Conservation (phyloP, 805 yeast species). For the Monosporozyma aerobia region DNA sequence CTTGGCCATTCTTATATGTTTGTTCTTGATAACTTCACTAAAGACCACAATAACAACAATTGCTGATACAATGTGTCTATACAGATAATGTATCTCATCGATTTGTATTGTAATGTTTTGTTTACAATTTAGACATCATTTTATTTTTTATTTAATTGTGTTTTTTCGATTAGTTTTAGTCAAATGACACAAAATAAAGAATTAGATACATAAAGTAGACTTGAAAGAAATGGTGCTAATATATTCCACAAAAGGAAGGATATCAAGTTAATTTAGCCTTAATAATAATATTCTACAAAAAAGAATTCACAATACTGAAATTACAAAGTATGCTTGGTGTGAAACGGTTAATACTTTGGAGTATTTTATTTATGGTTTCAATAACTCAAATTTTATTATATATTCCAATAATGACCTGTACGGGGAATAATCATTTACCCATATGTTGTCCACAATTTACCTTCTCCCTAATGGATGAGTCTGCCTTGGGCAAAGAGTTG, state of each 20-base stretch:
- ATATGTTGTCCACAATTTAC: conserved; percentile 25
- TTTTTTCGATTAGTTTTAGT: not conserved
- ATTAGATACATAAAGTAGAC: not conserved
- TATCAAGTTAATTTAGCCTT: too few species aligned
- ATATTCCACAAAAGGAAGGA: not conserved
- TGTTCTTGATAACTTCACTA: not conserved
- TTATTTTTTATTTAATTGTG: not conserved
- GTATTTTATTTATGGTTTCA: conserved; percentile 8
- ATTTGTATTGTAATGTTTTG: not conserved
- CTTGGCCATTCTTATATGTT: conserved; percentile 12
- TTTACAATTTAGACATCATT: not conserved
- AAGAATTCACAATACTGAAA: not conserved
- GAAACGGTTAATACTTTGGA: not conserved
- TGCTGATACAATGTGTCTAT: not conserved
- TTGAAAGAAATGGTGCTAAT: not conserved
- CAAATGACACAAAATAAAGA: not conserved
- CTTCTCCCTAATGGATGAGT: conserved; percentile 15
- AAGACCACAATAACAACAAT: not conserved
- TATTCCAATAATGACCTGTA: conserved; percentile 22
- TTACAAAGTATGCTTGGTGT: not conserved
- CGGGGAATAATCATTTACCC: conserved; percentile 9
- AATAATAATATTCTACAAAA: not conserved
- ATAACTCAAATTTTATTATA: conserved; percentile 16
- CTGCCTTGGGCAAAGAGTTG: conserved; percentile 12
- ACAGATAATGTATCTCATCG: not conserved